Evolutionary conservation across 352 stramenopile genomes (phyloP), one percentile per base, ranked within the genome.

Genomic region (Proteromonas lacertae): DNA sequence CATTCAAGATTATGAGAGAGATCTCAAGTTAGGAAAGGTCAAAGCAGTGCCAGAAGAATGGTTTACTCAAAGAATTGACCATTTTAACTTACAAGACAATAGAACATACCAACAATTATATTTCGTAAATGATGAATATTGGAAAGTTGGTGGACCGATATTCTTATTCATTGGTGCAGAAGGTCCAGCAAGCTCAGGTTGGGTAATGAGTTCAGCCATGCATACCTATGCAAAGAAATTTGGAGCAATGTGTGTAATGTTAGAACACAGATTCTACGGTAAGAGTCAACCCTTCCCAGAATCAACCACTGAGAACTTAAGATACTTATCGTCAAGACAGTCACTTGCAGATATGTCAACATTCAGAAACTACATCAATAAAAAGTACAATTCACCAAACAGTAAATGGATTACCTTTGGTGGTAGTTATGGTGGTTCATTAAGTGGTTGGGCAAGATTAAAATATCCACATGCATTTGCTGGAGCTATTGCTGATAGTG

Each of bases 211-310:
- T 4, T 36, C 47, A 37, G 37, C 25, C 17, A 39, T 47, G 17
- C 35, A 36, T 20, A 14, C 69, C 38, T 62, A 75, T 38, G 67
- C 67, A 1, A 45, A 73, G 45, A 48, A 75, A 29, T 56, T 74
- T 42, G 48, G 53, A 28, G 65, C 64, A 17, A 38, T 76, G 25
- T 43, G 80, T 9, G 46, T 81, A 8, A 57, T 63, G 3, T 41
- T 77, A 6, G 64, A 80, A 46, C 65, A 77, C 41, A 56, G 66
- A 13, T 80, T 67, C 53, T 81, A 78, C 42, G 67, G 67, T 24
- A 60, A 68, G 37, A 73, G 58, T 42, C 70, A 70, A 47, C 67
- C 65, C 20, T 73, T 64, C 4, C 30, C 46, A 8, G 56, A 71
- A 53, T 72, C 73, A 57, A 69, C 53, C 47, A 53, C 62, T 25